Evolutionary conservation across 768 basidiomycete species (phyloP).

Genomic region (Macrocybe gigantea): DNA sequence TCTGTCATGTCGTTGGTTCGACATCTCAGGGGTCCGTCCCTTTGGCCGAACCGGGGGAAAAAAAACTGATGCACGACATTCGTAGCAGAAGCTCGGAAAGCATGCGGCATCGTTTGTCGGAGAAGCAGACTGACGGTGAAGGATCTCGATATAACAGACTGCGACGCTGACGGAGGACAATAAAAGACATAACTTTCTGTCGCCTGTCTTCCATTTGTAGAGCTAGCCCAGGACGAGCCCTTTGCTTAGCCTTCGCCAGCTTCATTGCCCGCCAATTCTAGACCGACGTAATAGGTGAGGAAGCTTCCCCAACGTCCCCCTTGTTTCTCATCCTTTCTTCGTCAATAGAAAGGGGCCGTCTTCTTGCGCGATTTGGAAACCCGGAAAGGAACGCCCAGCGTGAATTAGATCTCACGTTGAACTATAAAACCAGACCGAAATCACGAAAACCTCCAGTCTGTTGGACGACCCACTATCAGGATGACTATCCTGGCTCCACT

Average conservation of each 20-base stretch:
- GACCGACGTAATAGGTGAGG: slow-evolving; percentile 19
- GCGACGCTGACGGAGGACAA: too few relatives aligned
- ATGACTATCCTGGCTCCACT: slow-evolving; percentile 28
- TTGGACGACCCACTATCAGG: slow-evolving; percentile 19
- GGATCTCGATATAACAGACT: too few relatives aligned
- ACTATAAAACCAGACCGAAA: slow-evolving; percentile 20
- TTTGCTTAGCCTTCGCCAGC: slow-evolving; percentile 1
- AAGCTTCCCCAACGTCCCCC: slow-evolving; percentile 8
- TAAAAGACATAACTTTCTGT: too few relatives aligned
- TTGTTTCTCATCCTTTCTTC: slow-evolving; percentile 14
- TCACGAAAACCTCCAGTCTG: slow-evolving; percentile 15
- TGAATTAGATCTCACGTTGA: too few relatives aligned
- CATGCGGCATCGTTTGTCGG: too few relatives aligned
- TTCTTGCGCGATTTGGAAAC: slow-evolving; percentile 12
- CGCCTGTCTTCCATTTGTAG: slow-evolving; percentile 14
- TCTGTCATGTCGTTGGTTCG: slow-evolving; percentile 6
- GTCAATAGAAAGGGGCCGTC: slow-evolving; percentile 13
- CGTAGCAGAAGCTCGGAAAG: too few relatives aligned
- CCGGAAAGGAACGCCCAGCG: slow-evolving; percentile 14
- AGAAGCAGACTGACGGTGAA: too few relatives aligned
- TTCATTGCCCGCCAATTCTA: neutral
- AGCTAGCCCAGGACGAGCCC: neutral
- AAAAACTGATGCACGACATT: too few relatives aligned
- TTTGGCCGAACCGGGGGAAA: too few relatives aligned
- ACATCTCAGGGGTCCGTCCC: too few relatives aligned